Conservation (phyloP, 2,329 filamentous ascomycete species). For the Gyromitra esculenta region DNA sequence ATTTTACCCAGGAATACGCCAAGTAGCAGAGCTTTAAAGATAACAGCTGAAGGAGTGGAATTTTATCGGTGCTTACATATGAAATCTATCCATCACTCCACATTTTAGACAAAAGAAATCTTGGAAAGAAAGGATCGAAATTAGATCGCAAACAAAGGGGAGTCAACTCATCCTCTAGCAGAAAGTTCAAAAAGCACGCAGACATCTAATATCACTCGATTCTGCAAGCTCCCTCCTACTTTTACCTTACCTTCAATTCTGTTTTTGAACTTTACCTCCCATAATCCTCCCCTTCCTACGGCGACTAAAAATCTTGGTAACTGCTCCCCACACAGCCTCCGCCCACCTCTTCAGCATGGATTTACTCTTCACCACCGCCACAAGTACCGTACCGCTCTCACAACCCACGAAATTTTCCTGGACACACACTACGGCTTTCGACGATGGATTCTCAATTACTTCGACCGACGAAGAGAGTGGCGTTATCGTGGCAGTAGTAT, state of each 20-base stretch:
- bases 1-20: no score
- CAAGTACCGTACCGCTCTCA: background rate
- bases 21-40: background rate
- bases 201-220: constrained; percentile 11
- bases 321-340: constrained; percentile 21
- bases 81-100: background rate
- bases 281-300: background rate
- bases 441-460: background rate
- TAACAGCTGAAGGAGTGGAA: background rate
- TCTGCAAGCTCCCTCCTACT: background rate
- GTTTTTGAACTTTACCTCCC: background rate
- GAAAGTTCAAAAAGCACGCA: background rate
- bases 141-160: background rate
- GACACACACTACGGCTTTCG: constrained; percentile 7
- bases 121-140: background rate
- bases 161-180: background rate
- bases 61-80: background rate
- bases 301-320: constrained; percentile 23
- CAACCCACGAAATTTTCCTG: background rate
- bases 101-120: constrained; percentile 12
- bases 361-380: constrained; percentile 8
- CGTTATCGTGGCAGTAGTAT: background rate
- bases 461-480: background rate
- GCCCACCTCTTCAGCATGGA: constrained; percentile 23
- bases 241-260: constrained; percentile 14